Evolutionary conservation across 371 early-diverging fungal species (phyloP), one percentile per base, ranked within the genome.

Genomic region (Lichtheimia ramosa): DNA sequence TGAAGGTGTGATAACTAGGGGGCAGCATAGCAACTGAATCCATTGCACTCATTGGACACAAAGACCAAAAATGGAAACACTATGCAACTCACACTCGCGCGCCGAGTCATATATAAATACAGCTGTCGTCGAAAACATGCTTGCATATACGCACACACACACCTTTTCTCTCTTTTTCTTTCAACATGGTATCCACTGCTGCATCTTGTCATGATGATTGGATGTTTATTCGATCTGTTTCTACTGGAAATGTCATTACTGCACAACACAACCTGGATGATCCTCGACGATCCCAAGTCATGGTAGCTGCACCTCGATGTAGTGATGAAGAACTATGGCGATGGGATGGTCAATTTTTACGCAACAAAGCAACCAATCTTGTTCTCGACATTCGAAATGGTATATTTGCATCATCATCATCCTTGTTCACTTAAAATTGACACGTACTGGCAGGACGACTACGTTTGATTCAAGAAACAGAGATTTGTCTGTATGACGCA

Each of bases 361-460:
- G 54, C 18, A 80, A 80, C 58, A 80, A 80, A 61, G 74, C 74
- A 34, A 74, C 65, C 7, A 66, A 54, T 25, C 55, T 76, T 7
- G 80, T 80, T 3, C 57, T 80, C 16, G 77, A 76, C 58, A 76
- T 80, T 54, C 75, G 80, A 28, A 80, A 80, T 73, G 80, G 79
- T 77, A 70, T 10, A 21, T 20, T 39, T 52, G 23, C n/a, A n/a
- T n/a, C 52, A 6, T 3, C 24, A 50, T 21, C 50, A 50, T 21
- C 27, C 13, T 7, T 14, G 5, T 1, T 34, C 18, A 42, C 3
- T 3, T 5, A 23, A 14, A 5, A 43, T 7, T 56, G n/a, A 15
- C 41, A 21, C 14, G 18, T 18, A 6, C 16, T n/a, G 3, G 27
- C 54, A 77, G 78, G 79, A 48, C 69, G 73, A 8, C 67, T 80